Conservation (phyloP, 805 yeast species). For the Wickerhamomyces hampshirensis region DNA sequence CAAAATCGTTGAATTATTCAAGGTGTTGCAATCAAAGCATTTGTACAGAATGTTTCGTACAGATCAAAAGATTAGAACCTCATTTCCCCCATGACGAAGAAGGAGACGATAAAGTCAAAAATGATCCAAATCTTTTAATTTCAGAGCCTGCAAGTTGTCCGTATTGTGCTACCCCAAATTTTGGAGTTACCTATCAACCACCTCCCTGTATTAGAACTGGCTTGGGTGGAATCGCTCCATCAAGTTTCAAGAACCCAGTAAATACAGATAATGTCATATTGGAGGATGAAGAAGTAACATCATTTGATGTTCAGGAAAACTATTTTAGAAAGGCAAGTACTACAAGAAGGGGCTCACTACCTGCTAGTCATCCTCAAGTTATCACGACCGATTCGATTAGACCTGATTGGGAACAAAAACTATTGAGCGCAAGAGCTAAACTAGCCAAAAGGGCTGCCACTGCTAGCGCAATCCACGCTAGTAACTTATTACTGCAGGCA, state of each 20-base stretch:
- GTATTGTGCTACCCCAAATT: constrained; percentile 82
- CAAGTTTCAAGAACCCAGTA: constrained; percentile 26
- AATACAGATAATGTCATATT: constrained; percentile 11
- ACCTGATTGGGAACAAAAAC: constrained; percentile 87
- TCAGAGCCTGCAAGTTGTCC: constrained; percentile 92
- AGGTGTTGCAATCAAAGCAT: constrained; percentile 92
- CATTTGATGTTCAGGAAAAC: constrained; percentile 14
- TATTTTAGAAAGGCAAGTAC: constrained; percentile 10
- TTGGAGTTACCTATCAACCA: constrained; percentile 80
- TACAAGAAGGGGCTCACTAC: constrained; percentile 48
- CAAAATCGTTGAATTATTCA: constrained; percentile 69
- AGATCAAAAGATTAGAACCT: constrained; percentile 86
- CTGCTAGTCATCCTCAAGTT: constrained; percentile 65
- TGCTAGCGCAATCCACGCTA: constrained; percentile 90
- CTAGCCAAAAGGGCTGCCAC: constrained; percentile 87
- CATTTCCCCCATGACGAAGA: constrained; percentile 86
- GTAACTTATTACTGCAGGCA: constrained; percentile 59
- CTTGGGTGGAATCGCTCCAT: constrained; percentile 50
- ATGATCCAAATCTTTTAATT: constrained; percentile 58
- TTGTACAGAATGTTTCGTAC: constrained; percentile 96
- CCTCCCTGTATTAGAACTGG: constrained; percentile 52
- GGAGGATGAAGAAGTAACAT: constrained; percentile 13
- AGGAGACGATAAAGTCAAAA: constrained; percentile 42
- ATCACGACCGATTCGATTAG: constrained; percentile 77
- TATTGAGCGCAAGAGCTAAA: constrained; percentile 66